Evolutionary conservation across 2,329 filamentous ascomycete genomes (phyloP), one percentile per base, ranked within the genome.

Genomic region (Chaetomium globosum): DNA sequence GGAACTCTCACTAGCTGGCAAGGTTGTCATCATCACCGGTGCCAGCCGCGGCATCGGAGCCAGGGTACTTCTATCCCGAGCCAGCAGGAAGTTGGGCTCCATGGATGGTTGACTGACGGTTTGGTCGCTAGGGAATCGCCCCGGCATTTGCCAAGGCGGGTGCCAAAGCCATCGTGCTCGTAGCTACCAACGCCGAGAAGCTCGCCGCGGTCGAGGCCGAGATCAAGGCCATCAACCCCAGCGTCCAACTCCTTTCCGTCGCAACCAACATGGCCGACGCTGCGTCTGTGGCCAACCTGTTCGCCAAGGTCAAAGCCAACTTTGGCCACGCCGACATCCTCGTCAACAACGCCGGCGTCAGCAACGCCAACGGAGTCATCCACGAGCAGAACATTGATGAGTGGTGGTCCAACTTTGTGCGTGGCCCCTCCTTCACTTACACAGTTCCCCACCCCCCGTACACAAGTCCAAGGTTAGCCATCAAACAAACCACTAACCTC

Each of bases 41-140:
- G 59, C 59, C 36, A 61, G 59, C 19, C 59, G 59, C 51, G 59
- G 59, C 19, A 54, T 61, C 7, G 59, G 59, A 54, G 59, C 59
- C 36, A 61, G 6, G 59, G 59, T 55, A 23, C 3, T 30, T n/a
- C 8, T 23, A 23, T 23, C 23, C 12, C 12, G 12, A 2, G 26
- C 4, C 26, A 28, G 2, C 16, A 13, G 3, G n/a, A n/a, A n/a
- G 13, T 31, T 16, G 12, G 51, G 12, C 8, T 3, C 16, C 16
- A 43, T 16, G 19, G 7, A 26, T 26, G 26, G 26, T 26, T 23
- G 28, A 10, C 57, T 59, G 21, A 59, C 10, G 26, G 9, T 26
- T 33, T 10, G 30, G 8, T 19, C 23, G 6, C 0, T 26, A 61
- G 59, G 59, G 59, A 28, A 46, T 61, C 26, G 59, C 59, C 19